Percentiles rank a stretch among this genome's conserved stretches.
phyloP scores from a whole-genome alignment of 768 basidiomycete species.

The Rhodosporidiobolus sp. region DNA sequence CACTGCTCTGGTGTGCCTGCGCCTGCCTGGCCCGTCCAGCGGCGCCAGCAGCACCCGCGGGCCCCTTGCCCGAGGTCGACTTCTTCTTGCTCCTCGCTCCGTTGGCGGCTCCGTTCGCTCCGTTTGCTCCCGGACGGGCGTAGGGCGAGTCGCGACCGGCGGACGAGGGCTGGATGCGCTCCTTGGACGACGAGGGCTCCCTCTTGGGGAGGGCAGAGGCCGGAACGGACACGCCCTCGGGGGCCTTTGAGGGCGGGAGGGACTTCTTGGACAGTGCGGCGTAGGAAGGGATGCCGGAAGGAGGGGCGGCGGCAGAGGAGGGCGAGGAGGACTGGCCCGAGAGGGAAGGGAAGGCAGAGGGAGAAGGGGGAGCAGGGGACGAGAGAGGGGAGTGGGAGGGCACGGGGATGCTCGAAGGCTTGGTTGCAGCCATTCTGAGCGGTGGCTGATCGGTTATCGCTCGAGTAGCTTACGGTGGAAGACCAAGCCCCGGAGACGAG shows the following conservation, averaged over 20 bases:
- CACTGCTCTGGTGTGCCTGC: not conserved
- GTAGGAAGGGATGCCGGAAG: slow-evolving; percentile 56
- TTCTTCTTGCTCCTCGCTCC: not conserved
- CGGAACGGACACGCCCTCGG: slow-evolving; percentile 23
- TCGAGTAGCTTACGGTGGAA: not conserved
- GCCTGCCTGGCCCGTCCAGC: not conserved
- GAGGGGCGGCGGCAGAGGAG: slow-evolving; percentile 54
- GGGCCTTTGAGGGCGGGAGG: slow-evolving; percentile 16
- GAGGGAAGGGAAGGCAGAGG: slow-evolving; percentile 30
- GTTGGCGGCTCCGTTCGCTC: not conserved
- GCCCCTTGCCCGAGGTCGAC: not conserved
- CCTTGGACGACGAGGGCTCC: not conserved
- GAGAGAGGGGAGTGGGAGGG: not conserved
- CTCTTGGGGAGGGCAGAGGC: not conserved
- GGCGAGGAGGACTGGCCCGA: not conserved
- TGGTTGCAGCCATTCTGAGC: not conserved
- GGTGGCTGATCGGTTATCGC: not conserved
- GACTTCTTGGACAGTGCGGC: slow-evolving; percentile 47
- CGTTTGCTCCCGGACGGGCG: not conserved
- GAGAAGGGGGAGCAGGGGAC: slow-evolving; percentile 16
- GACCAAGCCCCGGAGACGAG: no score
- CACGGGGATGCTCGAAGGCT: slow-evolving; percentile 5
- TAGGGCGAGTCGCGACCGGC: slow-evolving; percentile 28
- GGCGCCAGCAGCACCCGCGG: not conserved
- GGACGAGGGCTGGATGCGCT: slow-evolving; percentile 6